Conservation (phyloP, 441 rosid genomes). For the Erodium moschatum region DNA sequence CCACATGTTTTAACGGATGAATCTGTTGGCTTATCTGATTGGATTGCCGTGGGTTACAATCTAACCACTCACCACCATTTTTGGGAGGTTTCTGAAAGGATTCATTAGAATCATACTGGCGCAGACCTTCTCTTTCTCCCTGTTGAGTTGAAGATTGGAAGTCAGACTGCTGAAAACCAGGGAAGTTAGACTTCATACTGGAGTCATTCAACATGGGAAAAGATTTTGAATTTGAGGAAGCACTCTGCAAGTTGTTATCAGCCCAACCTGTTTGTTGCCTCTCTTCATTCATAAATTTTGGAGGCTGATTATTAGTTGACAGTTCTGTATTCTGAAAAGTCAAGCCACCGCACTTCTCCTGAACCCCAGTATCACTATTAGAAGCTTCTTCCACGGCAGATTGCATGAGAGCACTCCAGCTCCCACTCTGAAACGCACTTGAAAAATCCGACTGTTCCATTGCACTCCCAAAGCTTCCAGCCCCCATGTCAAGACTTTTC, state of each 20-base stretch:
- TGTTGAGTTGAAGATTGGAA: conserved; percentile 27
- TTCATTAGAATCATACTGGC: conserved; percentile 31
- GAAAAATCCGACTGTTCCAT: conserved; percentile 26
- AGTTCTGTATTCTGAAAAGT: conserved; percentile 43
- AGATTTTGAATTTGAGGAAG: conserved; percentile 29
- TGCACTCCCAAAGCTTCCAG: conserved; percentile 31
- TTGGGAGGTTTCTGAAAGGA: conserved; percentile 32
- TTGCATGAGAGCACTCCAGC: conserved; percentile 72
- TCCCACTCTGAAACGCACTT: conserved; percentile 45
- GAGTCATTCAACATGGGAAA: conserved; percentile 24
- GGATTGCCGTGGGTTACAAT: conserved; percentile 30
- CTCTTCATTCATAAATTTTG: conserved; percentile 35
- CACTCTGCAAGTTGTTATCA: conserved; percentile 35
- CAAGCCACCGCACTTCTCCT: conserved; percentile 56
- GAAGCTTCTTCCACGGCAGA: conserved; percentile 57
- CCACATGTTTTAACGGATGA: conserved; percentile 26
- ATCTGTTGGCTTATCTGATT: conserved; percentile 27
- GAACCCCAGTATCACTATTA: conserved; percentile 44
- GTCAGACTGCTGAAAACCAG: conserved; percentile 41
- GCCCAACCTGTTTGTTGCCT: conserved; percentile 36
- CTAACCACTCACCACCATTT: conserved; percentile 32
- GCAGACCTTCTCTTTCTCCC: conserved; percentile 29
- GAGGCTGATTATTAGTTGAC: conserved; percentile 36
- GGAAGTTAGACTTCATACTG: conserved; percentile 31
- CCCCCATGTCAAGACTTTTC: conserved; percentile 27